Percentiles rank a stretch among this genome's conserved stretches.
Evolutionary conservation across 169 alveolate species (phyloP).

Genomic region (Eimeria acervulina): DNA sequence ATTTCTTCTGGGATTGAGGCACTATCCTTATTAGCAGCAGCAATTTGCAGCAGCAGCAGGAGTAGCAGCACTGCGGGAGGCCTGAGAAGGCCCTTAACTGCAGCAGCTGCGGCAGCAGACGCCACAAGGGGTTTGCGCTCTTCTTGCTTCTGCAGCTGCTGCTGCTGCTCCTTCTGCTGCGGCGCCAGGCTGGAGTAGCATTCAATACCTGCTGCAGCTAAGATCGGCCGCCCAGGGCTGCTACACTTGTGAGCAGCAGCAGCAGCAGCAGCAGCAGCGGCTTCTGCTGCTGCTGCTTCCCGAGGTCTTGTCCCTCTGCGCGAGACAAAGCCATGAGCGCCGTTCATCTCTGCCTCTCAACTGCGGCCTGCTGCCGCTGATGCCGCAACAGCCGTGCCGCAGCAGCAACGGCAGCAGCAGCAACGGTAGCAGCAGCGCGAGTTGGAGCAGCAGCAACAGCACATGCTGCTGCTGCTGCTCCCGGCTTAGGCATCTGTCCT

Average conservation of each 20-base stretch:
- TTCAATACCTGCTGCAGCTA: background rate
- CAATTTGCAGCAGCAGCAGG: too few species aligned
- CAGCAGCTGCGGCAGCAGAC: background rate
- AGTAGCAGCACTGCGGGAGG: too few species aligned
- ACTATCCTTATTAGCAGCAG: too few species aligned
- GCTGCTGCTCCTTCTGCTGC: too few species aligned
- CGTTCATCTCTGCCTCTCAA: background rate
- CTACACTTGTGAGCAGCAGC: background rate
- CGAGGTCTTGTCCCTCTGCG: background rate
- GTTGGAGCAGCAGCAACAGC: conserved; percentile 3
- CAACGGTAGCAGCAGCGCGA: background rate
- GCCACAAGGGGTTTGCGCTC: background rate
- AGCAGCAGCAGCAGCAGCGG: conserved; percentile 43
- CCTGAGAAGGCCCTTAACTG: too few species aligned
- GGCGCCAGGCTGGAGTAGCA: background rate
- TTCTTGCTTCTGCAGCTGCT: background rate
- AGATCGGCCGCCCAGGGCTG: background rate
- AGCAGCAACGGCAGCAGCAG: background rate
- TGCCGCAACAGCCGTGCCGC: background rate
- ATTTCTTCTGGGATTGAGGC: too few species aligned
- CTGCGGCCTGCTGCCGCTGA: conserved; percentile 39
- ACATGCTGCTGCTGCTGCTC: background rate
- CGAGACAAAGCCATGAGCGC: background rate
- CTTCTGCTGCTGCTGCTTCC: background rate
- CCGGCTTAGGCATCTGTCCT: background rate